Conservation (phyloP, 441 rosid genomes). For the Pelargonium fulgidum region DNA sequence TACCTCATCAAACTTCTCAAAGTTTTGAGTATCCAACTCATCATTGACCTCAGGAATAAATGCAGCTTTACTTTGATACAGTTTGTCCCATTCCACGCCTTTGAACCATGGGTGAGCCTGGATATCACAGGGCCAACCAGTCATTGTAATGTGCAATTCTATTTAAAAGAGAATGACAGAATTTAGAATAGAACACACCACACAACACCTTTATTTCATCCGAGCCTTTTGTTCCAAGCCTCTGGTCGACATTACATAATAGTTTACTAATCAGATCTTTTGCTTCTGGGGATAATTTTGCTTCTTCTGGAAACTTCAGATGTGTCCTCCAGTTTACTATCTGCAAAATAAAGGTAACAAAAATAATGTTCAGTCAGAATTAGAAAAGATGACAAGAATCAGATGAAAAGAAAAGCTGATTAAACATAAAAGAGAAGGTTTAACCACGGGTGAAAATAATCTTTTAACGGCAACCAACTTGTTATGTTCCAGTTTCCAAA, state of each 20-base stretch:
- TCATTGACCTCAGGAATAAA: constrained; percentile 49
- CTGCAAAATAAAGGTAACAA: constrained; percentile 33
- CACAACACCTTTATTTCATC: constrained; percentile 42
- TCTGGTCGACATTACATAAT: constrained; percentile 53
- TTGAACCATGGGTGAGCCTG: constrained; percentile 58
- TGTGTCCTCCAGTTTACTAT: constrained; percentile 54
- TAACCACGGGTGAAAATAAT: too few species aligned
- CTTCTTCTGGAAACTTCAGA: constrained; percentile 50
- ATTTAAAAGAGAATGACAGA: not conserved
- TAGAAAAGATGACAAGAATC: constrained; percentile 19
- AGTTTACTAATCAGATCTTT: constrained; percentile 52
- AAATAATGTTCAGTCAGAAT: constrained; percentile 28
- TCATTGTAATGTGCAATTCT: not conserved
- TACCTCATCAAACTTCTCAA: constrained; percentile 61
- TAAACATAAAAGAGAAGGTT: not conserved
- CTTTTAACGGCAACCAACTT: too few species aligned
- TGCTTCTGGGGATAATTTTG: constrained; percentile 46
- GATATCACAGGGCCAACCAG: constrained; percentile 11
- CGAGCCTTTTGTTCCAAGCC: constrained; percentile 55
- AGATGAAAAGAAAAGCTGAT: not conserved
- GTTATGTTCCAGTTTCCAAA: too few species aligned
- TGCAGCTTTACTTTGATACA: constrained; percentile 48
- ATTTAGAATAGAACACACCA: constrained; percentile 10
- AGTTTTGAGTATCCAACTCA: constrained; percentile 55
- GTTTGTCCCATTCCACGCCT: constrained; percentile 42